Percentiles rank a stretch among this genome's conserved stretches.
phyloP scores from a whole-genome alignment of 768 basidiomycete species.

The Dioszegia crocea region DNA sequence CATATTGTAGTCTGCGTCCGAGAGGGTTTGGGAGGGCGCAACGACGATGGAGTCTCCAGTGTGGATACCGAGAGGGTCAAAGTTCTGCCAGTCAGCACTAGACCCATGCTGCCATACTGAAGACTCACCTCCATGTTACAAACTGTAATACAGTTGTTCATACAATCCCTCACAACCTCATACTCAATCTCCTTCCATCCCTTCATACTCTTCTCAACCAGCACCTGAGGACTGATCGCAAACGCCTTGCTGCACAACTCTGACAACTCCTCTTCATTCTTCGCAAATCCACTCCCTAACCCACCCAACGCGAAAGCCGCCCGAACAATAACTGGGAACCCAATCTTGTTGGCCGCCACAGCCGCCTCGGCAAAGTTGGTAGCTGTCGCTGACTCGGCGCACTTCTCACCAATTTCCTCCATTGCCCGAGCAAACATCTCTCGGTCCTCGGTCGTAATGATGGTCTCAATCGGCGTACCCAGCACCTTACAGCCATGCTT shows the following conservation, averaged over 20 bases:
- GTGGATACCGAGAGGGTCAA: conserved; percentile 96
- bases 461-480: conserved; percentile 93
- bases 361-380: conserved; percentile 80
- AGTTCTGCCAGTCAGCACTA: conserved; percentile 64
- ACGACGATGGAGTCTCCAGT: conserved; percentile 98
- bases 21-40: conserved; percentile 94
- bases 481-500: conserved; percentile 85
- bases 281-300: conserved; percentile 92
- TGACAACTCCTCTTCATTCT: conserved; percentile 80
- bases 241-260: conserved; percentile 91
- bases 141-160: conserved; percentile 97
- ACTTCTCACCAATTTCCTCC: conserved; percentile 92
- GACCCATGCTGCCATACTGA: neutral
- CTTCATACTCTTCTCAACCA: conserved; percentile 99
- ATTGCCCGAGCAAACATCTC: conserved; percentile 90
- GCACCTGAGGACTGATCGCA: conserved; percentile 92
- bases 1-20: conserved; percentile 99
- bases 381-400: conserved; percentile 82
- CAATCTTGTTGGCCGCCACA: conserved; percentile 74
- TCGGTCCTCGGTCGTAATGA: conserved; percentile 94
- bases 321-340: conserved; percentile 92
- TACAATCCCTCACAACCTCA: conserved; percentile 94
- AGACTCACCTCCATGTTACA: conserved; percentile 97
- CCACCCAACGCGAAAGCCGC: conserved; percentile 96
- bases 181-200: conserved; percentile 99